Percentiles rank a stretch among this genome's conserved stretches.
Evolutionary conservation across 169 alveolate species (phyloP).

Genomic region (Plasmodium chabaudi): DNA sequence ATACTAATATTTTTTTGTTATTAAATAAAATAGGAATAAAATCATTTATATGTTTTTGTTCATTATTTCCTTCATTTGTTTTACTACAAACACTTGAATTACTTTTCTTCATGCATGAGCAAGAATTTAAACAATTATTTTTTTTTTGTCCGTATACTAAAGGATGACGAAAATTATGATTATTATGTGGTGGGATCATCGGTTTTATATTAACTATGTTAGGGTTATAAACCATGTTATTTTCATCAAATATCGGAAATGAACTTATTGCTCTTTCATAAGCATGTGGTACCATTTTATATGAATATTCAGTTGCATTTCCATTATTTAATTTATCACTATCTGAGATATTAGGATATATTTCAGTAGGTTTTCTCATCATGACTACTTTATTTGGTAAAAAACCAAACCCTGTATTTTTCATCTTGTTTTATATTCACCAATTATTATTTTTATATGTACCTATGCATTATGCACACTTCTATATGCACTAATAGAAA

Average conservation of each 20-base stretch:
- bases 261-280: constrained; percentile 5
- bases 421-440: constrained; percentile 9
- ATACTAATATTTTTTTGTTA: neutral
- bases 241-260: constrained; percentile 9
- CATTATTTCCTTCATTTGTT: constrained; percentile 10
- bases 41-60: neutral
- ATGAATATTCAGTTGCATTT: constrained; percentile 17
- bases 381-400: constrained; percentile 21
- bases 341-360: neutral
- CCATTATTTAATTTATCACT: constrained; percentile 11
- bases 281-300: neutral
- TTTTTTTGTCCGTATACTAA: constrained; percentile 3
- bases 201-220: neutral
- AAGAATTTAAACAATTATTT: constrained; percentile 40
- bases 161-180: too few relatives aligned
- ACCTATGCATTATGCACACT: too few relatives aligned
- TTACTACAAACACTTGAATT: neutral
- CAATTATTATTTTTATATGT: too few relatives aligned
- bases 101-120: constrained; percentile 24
- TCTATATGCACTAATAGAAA: too few relatives aligned
- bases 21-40: neutral
- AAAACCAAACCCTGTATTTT: constrained; percentile 2
- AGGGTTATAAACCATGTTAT: constrained; percentile 17
- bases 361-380: constrained; percentile 11
- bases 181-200: neutral